Percentiles rank a stretch among this genome's conserved stretches.
Evolutionary conservation across 225 moss, liverwort and hornwort species (phyloP).

Genomic region (Pleurozium schreberi): DNA sequence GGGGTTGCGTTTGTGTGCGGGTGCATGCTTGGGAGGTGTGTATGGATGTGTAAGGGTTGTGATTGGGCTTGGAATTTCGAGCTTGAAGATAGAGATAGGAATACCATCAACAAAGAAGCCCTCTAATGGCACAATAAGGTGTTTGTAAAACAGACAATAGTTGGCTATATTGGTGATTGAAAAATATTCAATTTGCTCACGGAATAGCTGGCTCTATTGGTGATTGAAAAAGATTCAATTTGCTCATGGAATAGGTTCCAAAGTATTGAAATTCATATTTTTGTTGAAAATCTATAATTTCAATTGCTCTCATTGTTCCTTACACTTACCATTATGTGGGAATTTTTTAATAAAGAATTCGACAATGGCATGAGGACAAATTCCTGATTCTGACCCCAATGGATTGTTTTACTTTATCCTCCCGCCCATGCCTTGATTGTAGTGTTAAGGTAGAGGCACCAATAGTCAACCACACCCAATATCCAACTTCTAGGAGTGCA

Average conservation of each 20-base stretch:
- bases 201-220: background rate
- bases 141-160: background rate
- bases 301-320: no score
- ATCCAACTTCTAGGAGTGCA: no score
- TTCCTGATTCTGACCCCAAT: no score
- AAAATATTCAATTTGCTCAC: background rate
- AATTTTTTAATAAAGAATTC: no score
- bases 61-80: background rate
- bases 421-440: rapidly evolving
- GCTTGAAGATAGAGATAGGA: background rate
- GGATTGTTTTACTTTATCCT: no score
- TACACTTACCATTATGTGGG: no score
- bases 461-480: no score
- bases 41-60: background rate
- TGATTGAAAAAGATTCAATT: background rate
- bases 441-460: no score
- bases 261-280: background rate
- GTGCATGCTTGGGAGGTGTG: background rate
- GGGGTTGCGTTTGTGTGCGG: no score
- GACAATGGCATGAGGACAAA: no score
- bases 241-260: background rate
- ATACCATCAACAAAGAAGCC: background rate
- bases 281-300: no score
- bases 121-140: background rate
- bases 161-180: background rate